Percentiles rank a stretch among this genome's conserved stretches.
phyloP scores from a whole-genome alignment of 2,329 filamentous ascomycete genomes.

The Colletotrichum sansevieriae region DNA sequence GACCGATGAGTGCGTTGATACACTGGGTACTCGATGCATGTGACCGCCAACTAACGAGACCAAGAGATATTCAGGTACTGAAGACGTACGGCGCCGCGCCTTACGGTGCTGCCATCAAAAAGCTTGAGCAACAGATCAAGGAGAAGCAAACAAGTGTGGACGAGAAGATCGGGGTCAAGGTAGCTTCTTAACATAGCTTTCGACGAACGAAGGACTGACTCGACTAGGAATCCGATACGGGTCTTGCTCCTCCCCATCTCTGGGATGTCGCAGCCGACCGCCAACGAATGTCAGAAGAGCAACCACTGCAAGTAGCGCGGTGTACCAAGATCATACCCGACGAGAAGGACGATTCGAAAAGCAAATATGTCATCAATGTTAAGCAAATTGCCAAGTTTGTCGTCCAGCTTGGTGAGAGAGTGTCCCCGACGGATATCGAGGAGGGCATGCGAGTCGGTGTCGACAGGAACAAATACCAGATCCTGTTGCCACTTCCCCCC shows the following conservation, averaged over 20 bases:
- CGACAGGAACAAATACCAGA: constrained; percentile 99
- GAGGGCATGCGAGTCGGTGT: constrained; percentile 99
- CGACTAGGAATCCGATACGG: constrained; percentile 92
- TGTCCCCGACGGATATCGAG: constrained; percentile 98
- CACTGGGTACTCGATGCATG: constrained; percentile 45
- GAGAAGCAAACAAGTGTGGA: constrained; percentile 98
- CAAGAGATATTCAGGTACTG: constrained; percentile 96
- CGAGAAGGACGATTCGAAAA: constrained; percentile 95
- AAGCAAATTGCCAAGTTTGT: constrained; percentile 99
- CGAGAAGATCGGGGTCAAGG: constrained; percentile 95
- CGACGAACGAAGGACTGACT: constrained; percentile 32
- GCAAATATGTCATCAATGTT: constrained; percentile 99
- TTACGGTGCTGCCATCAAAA: constrained; percentile 93
- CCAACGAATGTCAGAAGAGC: constrained; percentile 98
- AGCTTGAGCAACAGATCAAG: constrained; percentile 99
- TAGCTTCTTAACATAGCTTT: constrained; percentile 49
- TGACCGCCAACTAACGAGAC: constrained; percentile 43
- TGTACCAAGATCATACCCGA: constrained; percentile 99
- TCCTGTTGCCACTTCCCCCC: constrained; percentile 92
- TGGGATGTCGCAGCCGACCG: constrained; percentile 99
- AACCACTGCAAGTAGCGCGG: constrained; percentile 94
- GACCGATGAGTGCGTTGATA: constrained; percentile 85
- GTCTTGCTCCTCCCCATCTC: constrained; percentile 96
- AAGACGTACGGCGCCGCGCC: constrained; percentile 99
- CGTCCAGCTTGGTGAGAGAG: constrained; percentile 95